phyloP scores from a whole-genome alignment of 2,329 filamentous ascomycete genomes.

The Ophiostoma populinum region DNA sequence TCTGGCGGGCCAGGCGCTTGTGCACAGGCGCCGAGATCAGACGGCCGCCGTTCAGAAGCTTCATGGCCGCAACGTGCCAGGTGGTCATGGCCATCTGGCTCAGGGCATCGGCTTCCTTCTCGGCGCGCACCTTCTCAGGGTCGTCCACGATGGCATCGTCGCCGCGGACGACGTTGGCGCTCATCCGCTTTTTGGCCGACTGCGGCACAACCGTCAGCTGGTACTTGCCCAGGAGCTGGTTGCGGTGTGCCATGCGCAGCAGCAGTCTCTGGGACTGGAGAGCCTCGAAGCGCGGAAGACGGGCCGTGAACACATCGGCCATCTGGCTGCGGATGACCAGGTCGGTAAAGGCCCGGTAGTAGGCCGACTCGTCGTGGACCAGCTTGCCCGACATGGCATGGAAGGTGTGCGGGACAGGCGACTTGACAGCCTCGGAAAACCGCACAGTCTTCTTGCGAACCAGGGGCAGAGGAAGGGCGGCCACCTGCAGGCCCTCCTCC shows the following conservation, averaged over 20 bases:
- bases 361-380: conserved; percentile 51
- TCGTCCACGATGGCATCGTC: conserved; percentile 48
- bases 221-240: conserved; percentile 72
- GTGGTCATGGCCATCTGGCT: conserved; percentile 46
- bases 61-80: conserved; percentile 45
- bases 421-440: conserved; percentile 41
- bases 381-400: conserved; percentile 32
- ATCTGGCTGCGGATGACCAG: conserved; percentile 47
- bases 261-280: conserved; percentile 70
- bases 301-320: conserved; percentile 69
- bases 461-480: conserved; percentile 11
- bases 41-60: conserved; percentile 44
- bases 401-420: conserved; percentile 24
- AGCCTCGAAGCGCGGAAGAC: conserved; percentile 71
- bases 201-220: conserved; percentile 54
- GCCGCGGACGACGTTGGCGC: conserved; percentile 54
- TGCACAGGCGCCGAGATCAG: conserved; percentile 47
- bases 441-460: conserved; percentile 53
- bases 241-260: conserved; percentile 53
- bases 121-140: conserved; percentile 43
- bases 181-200: conserved; percentile 55
- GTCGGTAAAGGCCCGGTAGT: conserved; percentile 75
- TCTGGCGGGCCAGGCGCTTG: conserved; percentile 40
- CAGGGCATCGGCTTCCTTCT: conserved; percentile 68
- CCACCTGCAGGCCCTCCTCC: conserved; percentile 14